Conservation (phyloP, 768 basidiomycete genomes). For the Cyclocybe aegerita region DNA sequence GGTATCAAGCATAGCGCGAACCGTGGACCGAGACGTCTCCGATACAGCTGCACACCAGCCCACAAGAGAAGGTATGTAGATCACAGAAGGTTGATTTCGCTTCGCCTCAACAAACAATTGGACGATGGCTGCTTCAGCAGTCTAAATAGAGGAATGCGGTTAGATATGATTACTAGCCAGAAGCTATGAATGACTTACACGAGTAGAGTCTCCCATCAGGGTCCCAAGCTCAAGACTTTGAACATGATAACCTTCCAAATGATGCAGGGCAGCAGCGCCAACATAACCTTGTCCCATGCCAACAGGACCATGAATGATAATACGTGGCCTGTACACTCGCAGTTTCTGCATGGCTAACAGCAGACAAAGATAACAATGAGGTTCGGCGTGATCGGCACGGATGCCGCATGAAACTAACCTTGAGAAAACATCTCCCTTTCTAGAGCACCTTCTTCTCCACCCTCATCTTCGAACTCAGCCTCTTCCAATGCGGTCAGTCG, state of each 20-base stretch:
- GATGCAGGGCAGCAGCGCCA: slow-evolving; percentile 88
- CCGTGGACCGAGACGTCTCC: slow-evolving; percentile 81
- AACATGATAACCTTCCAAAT: slow-evolving; percentile 93
- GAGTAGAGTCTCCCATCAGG: slow-evolving; percentile 83
- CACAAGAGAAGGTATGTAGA: slow-evolving; percentile 89
- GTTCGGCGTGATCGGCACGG: background rate
- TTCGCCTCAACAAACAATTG: slow-evolving; percentile 97
- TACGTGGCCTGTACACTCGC: slow-evolving; percentile 85
- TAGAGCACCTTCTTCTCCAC: slow-evolving; percentile 76
- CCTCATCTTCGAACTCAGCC: slow-evolving; percentile 86
- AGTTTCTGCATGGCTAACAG: slow-evolving; percentile 84
- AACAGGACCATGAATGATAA: slow-evolving; percentile 73
- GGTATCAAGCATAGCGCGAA: slow-evolving; percentile 89
- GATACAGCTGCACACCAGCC: slow-evolving; percentile 86
- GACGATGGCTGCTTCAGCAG: slow-evolving; percentile 88
- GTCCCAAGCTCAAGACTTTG: slow-evolving; percentile 92
- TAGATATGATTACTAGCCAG: background rate
- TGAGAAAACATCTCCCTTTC: slow-evolving; percentile 88
- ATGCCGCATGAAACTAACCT: slow-evolving; percentile 44
- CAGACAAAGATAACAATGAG: slow-evolving; percentile 8
- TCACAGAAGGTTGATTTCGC: slow-evolving; percentile 91
- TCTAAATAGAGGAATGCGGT: slow-evolving; percentile 43
- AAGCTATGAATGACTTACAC: slow-evolving; percentile 50
- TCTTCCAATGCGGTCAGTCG: slow-evolving; percentile 87
- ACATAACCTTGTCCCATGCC: slow-evolving; percentile 94